phyloP scores from a whole-genome alignment of 75 land plant genomes.

The Sequoiadendron giganteum region DNA sequence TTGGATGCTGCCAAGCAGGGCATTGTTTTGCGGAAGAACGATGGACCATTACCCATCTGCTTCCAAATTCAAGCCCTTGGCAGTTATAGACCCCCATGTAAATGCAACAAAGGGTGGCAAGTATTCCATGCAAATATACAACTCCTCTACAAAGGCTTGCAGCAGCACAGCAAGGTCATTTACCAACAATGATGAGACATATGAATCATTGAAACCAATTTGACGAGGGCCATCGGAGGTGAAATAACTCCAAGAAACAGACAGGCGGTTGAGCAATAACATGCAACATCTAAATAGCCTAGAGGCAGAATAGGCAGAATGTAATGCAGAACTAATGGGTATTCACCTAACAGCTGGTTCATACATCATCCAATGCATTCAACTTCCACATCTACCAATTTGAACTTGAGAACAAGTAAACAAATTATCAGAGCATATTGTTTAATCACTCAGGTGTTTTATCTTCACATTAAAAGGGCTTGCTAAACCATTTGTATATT shows the following conservation, averaged over 20 bases:
- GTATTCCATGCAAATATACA: constrained; percentile 76
- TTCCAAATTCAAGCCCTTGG: constrained; percentile 11
- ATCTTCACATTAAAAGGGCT: no score
- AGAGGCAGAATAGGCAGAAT: background rate
- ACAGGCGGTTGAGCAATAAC: no score
- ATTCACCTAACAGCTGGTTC: background rate
- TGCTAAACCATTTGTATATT: no score
- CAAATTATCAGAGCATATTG: background rate
- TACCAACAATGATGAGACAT: constrained; percentile 54
- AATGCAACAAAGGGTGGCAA: constrained; percentile 31
- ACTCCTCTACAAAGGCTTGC: constrained; percentile 76
- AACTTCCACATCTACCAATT: background rate
- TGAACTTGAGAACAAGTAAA: background rate
- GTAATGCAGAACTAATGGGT: background rate
- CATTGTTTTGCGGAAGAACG: constrained; percentile 58
- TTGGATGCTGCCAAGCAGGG: constrained; percentile 55
- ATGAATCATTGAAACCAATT: no score
- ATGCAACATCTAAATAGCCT: background rate
- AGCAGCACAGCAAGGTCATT: constrained; percentile 23
- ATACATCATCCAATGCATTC: background rate
- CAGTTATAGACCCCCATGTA: constrained; percentile 48
- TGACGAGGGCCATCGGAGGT: no score
- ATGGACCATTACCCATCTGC: constrained; percentile 26
- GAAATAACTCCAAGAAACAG: no score
- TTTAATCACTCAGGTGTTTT: background rate